Base-by-base conservation (phyloP, 2,329 filamentous ascomycete species). In the Hawksworthiomyces lignivorus region DNA sequence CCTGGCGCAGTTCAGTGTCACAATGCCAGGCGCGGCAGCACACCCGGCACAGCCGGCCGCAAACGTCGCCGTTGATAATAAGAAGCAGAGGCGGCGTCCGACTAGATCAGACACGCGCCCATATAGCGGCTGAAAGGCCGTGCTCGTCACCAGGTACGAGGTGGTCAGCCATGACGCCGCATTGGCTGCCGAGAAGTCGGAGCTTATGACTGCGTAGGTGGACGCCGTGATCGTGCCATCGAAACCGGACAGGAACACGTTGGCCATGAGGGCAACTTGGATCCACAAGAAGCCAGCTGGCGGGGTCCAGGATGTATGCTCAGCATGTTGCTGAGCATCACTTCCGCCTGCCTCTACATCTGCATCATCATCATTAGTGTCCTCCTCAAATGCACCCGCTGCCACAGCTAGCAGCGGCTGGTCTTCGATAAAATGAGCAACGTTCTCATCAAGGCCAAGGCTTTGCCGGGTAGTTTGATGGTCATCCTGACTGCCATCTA, bases 211-310 rank as follows among this genome's bases (percentile, higher is more conserved):
- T 4, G 80, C 80, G 55, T 87, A 84, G 3, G 78, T 84, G 3
- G 82, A 77, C 0, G 82, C 82, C 57, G 83, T 87, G 44, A 87
- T 70, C 1, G 83, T 87, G 4, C 78, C 75, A 56, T 87, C 83
- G 51, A 87, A 85, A 4, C 75, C 77, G 20, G 73, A 73, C 12
- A 82, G 67, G 45, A 82, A 82, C 11, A 81, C 77, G 47, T 81
- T 81, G 36, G 71, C 68, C 65, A 80, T 78, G 52, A 82, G 78
- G 30, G 76, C 74, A 12, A 75, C 55, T 58, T 80, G 67, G 39
- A 80, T 75, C 69, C 70, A 73, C 27, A 68, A 14, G 49, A 80
- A 79, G n/a, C 72, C 71, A 4, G 38, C 39, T 8, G 41, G 41
- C 10, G 41, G 35, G 3, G 30, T 22, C 41, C 41, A 43, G 11